phyloP scores from a whole-genome alignment of 2,329 filamentous ascomycete species.

The Aspergillus quadrilineatus region DNA sequence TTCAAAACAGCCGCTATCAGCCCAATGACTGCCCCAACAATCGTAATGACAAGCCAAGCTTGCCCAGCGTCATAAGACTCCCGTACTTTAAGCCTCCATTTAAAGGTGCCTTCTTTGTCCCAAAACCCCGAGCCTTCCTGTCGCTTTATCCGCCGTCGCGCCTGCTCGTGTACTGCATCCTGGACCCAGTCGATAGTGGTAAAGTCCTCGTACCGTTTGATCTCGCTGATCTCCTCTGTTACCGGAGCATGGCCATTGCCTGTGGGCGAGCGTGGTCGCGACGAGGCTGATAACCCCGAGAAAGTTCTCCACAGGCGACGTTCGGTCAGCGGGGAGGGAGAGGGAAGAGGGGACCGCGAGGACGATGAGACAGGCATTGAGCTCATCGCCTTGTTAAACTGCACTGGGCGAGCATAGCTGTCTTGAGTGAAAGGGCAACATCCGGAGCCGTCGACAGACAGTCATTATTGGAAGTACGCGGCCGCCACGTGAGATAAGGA shows the following conservation, averaged over 20 bases:
- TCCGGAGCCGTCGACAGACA: constrained; percentile 1
- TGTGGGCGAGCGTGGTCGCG: constrained; percentile 54
- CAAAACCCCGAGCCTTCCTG: constrained; percentile 71
- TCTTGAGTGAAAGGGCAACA: constrained; percentile 4
- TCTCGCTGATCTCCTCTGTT: constrained; percentile 93
- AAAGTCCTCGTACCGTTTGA: constrained; percentile 98
- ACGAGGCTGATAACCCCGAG: constrained; percentile 56
- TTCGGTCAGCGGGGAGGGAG: constrained; percentile 33
- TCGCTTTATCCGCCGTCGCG: constrained; percentile 72
- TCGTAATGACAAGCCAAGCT: constrained; percentile 94
- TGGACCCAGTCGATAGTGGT: constrained; percentile 97
- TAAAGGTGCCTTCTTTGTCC: constrained; percentile 65
- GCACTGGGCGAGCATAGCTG: constrained; percentile 31
- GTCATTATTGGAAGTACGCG: constrained; percentile 12
- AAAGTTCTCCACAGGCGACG: constrained; percentile 39
- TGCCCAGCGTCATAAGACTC: constrained; percentile 95
- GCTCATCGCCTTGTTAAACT: constrained; percentile 42
- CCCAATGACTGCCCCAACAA: constrained; percentile 88
- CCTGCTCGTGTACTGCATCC: constrained; percentile 87
- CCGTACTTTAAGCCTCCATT: constrained; percentile 77
- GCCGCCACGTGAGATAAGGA: constrained; percentile 20
- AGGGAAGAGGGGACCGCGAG: constrained; percentile 14
- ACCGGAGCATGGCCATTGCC: constrained; percentile 61
- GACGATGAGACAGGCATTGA: constrained; percentile 35
- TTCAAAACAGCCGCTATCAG: constrained; percentile 90